Conservation (phyloP, 305 asterid species). For the Fraxinus platypoda region DNA sequence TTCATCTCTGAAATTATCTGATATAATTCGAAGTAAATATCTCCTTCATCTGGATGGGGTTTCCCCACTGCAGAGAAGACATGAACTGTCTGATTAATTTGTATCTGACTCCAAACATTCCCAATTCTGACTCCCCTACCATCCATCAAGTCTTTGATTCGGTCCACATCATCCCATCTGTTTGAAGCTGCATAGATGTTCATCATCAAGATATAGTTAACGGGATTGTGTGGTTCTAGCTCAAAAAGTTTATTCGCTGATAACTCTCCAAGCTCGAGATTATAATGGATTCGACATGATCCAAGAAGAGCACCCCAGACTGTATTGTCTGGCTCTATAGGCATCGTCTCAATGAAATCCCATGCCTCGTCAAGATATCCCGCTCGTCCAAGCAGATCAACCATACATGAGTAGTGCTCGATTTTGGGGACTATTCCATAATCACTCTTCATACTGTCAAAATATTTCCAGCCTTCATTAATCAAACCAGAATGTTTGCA, state of each 20-base stretch:
- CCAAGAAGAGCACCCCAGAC: constrained; percentile 59
- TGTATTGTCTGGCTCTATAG: constrained; percentile 46
- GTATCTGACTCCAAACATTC: constrained; percentile 40
- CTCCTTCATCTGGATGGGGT: constrained; percentile 44
- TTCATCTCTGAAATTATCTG: constrained; percentile 41
- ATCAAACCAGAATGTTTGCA: constrained; percentile 52
- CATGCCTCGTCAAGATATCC: constrained; percentile 69
- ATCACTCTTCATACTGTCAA: constrained; percentile 43
- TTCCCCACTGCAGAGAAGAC: constrained; percentile 38
- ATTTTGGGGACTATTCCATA: constrained; percentile 45
- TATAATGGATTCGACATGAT: constrained; percentile 39
- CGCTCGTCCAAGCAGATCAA: constrained; percentile 59
- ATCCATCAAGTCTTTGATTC: constrained; percentile 31
- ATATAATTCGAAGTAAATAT: constrained; percentile 37
- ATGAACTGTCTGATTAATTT: constrained; percentile 32
- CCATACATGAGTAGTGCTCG: constrained; percentile 65
- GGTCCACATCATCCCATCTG: constrained; percentile 39
- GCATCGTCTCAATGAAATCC: constrained; percentile 51
- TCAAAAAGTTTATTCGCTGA: constrained; percentile 53
- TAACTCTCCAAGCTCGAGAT: constrained; percentile 45
- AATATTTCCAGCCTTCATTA: constrained; percentile 50
- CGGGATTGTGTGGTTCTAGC: constrained; percentile 51
- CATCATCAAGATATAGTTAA: constrained; percentile 55
- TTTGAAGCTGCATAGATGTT: constrained; percentile 46
- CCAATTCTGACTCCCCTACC: constrained; percentile 32